Evolutionary conservation across 768 basidiomycete genomes (phyloP), one percentile per base, ranked within the genome.

Genomic region (Rhizopogon sp.): DNA sequence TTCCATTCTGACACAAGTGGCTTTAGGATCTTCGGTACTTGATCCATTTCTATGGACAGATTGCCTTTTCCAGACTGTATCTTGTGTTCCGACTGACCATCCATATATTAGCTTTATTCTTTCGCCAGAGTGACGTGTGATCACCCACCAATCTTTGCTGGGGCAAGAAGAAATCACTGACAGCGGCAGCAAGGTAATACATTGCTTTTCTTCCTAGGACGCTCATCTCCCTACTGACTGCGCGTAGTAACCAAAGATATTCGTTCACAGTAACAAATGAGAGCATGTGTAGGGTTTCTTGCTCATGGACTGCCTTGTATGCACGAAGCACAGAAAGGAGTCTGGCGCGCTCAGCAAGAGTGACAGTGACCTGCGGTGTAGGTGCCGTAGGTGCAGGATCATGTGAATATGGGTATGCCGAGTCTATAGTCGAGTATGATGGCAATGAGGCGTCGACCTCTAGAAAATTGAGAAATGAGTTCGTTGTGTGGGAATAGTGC

Each of bases 121-220:
- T 37, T 3, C 4, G 45, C 14, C 37, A 6, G 22, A 7, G 39
- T 6, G 17, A 9, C 39, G 10, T 13, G 45, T n/a, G 50, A 17
- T 22, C 33, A 76, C 86, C 57, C 57, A 92, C 96, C 86, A 98
- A 83, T 68, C 84, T 88, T 65, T 95, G 88, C 54, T 83, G 79
- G 0, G 96, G 97, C 33, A 99, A 74, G 78, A 96, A 99, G 70
- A 99, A 99, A 70, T 99, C 97, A 71, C 91, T 94, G 46, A 98
- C 97, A 5, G 97, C 97, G 0, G 96, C 95, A 22, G 97, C 97
- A 50, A 99, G 86, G 67, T 98, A 99, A 72, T 93, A 99, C 84
- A 99, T 80, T 4, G 88, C 86, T 47, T 76, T 79, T 51, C 88
- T 72, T 2, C 88, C 81, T 8, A 95, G 66, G 0, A 78, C 69